Evolutionary conservation across 345 rosid genomes (phyloP), one percentile per base, ranked within the genome.

Genomic region (Eucalyptus fibrosa): DNA sequence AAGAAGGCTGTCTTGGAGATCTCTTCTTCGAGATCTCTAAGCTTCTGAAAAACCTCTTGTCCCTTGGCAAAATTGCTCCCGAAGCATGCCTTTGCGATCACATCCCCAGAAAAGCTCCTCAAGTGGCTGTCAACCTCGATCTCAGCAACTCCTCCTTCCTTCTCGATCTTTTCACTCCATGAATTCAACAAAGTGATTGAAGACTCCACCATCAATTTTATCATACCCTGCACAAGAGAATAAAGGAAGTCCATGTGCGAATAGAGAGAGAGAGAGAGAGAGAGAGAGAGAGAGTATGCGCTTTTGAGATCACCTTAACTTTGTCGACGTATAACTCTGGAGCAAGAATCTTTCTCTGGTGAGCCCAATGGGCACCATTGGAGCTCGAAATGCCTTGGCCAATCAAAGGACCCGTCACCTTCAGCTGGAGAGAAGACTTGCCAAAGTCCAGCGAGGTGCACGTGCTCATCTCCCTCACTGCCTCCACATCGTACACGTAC

Each of bases 11-110:
- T 80, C 60, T 51, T 88, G 37, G 93, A 87, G 92, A 92, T 88
- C 42, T 56, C 86, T 50, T 87, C 90, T 86, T 92, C 93, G 26
- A 94, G 94, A 37, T 90, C 88, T 37, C 88, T 77, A 47, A 92
- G 91, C 81, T 90, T 92, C 28, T 87, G 49, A 88, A 94, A 94
- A 56, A 94, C 92, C 72, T 92, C 93, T 90, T 92, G 89, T 21
- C 95, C 97, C 86, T 89, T 86, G 30, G 83, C 86, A 51, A 92
- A 94, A 90, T 67, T 92, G 89, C 95, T 94, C 14, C 95, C 94
- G 49, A 95, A 94, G 60, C 94, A 93, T 49, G 94, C 90, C n/a
- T 82, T 92, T 10, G 97, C 91, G 67, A 93, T 94, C 55, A 94
- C 89, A 88, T 93, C 95, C 11, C 92, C 95, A 16, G 95, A 89